Conservation (phyloP, 1,284 basidiomycete genomes). For the Fomes fomentarius region DNA sequence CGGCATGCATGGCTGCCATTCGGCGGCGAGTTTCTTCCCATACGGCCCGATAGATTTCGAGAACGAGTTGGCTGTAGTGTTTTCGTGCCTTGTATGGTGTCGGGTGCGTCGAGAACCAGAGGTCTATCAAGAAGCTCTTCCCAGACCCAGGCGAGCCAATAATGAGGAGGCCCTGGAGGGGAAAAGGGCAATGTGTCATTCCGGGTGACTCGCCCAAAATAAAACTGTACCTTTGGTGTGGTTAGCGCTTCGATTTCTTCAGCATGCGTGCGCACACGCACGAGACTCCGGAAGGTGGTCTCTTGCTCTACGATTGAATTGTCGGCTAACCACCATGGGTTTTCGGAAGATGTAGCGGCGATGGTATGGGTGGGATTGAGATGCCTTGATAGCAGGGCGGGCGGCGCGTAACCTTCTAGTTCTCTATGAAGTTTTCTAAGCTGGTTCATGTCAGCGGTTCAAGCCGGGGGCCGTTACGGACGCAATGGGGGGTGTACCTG, state of each 20-base stretch:
- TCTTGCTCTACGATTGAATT: conserved; percentile 17
- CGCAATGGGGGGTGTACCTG: no score
- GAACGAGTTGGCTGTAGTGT: conserved; percentile 71
- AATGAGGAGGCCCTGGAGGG: conserved; percentile 66
- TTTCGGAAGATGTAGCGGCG: conserved; percentile 27
- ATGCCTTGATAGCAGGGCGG: conserved; percentile 37
- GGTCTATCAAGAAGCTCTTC: conserved; percentile 71
- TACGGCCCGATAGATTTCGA: conserved; percentile 69
- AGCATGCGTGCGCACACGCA: conserved; percentile 56
- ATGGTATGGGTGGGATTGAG: conserved; percentile 23
- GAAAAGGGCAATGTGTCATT: neutral
- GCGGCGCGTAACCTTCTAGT: conserved; percentile 53
- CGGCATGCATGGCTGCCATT: conserved; percentile 31
- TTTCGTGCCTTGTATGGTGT: conserved; percentile 63
- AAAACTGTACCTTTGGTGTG: conserved; percentile 53
- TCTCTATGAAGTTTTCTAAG: conserved; percentile 50
- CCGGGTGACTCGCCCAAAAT: no score
- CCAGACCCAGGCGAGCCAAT: conserved; percentile 82
- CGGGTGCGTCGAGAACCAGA: conserved; percentile 65
- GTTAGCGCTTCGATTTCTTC: conserved; percentile 60
- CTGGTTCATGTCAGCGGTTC: conserved; percentile 30
- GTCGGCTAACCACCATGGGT: conserved; percentile 33
- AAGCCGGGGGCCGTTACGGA: neutral
- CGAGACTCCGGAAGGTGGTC: conserved; percentile 38
- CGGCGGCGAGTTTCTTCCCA: conserved; percentile 58